Base-by-base conservation (phyloP, 495 filamentous ascomycete species). In the Hyaloscypha bicolor region DNA sequence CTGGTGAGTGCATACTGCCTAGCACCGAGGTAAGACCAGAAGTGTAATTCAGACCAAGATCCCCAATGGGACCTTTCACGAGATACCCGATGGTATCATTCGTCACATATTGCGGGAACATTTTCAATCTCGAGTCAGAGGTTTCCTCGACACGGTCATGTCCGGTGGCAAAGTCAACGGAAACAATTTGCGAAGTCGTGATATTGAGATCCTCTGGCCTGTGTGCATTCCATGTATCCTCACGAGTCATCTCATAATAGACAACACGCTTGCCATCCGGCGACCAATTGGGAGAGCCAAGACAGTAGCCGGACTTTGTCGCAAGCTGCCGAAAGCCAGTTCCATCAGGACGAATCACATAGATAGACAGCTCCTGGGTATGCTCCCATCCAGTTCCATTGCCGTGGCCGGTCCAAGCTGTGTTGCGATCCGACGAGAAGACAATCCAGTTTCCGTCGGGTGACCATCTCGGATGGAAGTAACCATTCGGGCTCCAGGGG, bases 371-470 rank as follows among this genome's bases (percentile, higher is more conserved):
- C 2, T 52, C 62, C 29, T 70, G 71, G 4, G 68, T 73, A 56
- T 70, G 68, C 30, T 70, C 68, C 68, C 71, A 73, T 31, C 71
- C 71, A 2, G 68, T 70, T 9, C 71, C 68, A 37, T 73, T 60
- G 37, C 71, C 55, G 58, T 71, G 71, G 21, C 71, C 71, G 0
- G 69, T 71, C 71, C 69, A 73, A 19, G 53, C 55, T 2, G 69
- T 73, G 56, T 71, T 71, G 14, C 62, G 62, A 48, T 71, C 69
- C 31, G 69, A 73, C 22, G 62, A 58, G n/a, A 73, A 69, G 4
- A 62, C 66, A 35, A 69, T 48, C 63, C 69, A 73, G 19, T 70
- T 25, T 37, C 71, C 69, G 29, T 73, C 69, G 16, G 71, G 63
- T 21, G 69, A 71, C 65, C 65, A 73, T 32, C 37, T 37, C 1